phyloP scores from a whole-genome alignment of 2,329 filamentous ascomycete species.

The Neophaeococcomyces mojaviensis region DNA sequence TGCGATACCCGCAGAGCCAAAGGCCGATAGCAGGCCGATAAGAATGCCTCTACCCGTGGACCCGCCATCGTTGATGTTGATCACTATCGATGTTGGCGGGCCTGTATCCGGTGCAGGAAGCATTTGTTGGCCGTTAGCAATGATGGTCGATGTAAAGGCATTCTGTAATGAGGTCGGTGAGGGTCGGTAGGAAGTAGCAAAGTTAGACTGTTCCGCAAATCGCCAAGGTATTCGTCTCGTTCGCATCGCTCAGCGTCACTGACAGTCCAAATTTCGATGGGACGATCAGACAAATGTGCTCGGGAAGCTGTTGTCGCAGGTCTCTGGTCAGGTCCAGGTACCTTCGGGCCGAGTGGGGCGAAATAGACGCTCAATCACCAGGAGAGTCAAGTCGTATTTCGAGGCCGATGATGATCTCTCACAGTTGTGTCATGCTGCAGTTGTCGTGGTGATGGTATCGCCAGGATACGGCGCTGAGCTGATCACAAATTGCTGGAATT shows the following conservation, averaged over 20 bases:
- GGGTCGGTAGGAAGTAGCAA: constrained; percentile 5
- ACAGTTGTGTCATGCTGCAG: not conserved
- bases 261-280: not conserved
- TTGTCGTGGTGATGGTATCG: not conserved
- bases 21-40: constrained; percentile 89
- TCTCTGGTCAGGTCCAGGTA: not conserved
- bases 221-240: not conserved
- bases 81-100: constrained; percentile 24
- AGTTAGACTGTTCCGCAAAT: not conserved
- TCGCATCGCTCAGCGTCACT: constrained; percentile 3
- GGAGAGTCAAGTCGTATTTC: not conserved
- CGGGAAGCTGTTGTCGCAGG: not conserved
- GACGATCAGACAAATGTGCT: not conserved
- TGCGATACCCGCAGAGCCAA: constrained; percentile 82
- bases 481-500: too few relatives aligned
- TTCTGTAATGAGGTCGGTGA: constrained; percentile 3
- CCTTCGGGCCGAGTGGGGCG: not conserved
- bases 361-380: not conserved
- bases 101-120: constrained; percentile 12
- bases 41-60: constrained; percentile 71
- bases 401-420: not conserved
- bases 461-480: not conserved
- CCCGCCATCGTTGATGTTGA: constrained; percentile 35
- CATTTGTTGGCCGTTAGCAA: not conserved
- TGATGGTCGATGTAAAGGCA: not conserved